Evolutionary conservation across 768 basidiomycete species (phyloP).

Genomic region (Podaxis mareebaensis): DNA sequence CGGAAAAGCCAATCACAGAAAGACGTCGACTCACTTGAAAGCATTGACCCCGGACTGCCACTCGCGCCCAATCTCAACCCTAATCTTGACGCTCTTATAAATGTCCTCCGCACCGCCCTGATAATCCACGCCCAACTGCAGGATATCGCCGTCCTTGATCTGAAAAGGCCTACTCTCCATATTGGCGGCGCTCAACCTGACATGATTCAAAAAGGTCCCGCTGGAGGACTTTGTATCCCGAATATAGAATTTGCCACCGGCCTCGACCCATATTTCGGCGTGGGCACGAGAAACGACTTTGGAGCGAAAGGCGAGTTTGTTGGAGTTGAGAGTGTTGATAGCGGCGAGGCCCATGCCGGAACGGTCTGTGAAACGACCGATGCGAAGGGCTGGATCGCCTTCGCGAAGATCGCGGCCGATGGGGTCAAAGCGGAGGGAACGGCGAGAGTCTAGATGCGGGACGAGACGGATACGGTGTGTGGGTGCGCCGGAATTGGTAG

Average conservation of each 20-base stretch:
- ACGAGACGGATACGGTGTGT: constrained; percentile 87
- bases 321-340: constrained; percentile 67
- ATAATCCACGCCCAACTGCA: constrained; percentile 97
- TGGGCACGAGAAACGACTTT: constrained; percentile 95
- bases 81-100: constrained; percentile 96
- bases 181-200: constrained; percentile 82
- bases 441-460: constrained; percentile 89
- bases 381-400: constrained; percentile 71
- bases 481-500: constrained; percentile 11
- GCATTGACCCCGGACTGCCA: constrained; percentile 90
- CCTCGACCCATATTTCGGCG: constrained; percentile 89
- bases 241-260: constrained; percentile 75
- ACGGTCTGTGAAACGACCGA: constrained; percentile 93
- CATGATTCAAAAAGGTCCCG: constrained; percentile 93
- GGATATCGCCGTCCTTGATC: constrained; percentile 89
- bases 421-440: constrained; percentile 90
- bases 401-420: constrained; percentile 82
- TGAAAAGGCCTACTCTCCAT: constrained; percentile 75
- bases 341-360: constrained; percentile 65
- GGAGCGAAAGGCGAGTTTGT: constrained; percentile 91
- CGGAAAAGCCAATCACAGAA: constrained; percentile 10
- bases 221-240: constrained; percentile 85
- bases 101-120: constrained; percentile 97
- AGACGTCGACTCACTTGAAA: constrained; percentile 70
- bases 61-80: constrained; percentile 83